Evolutionary conservation across 345 rosid species (phyloP).

Genomic region (Turnera subulata): DNA sequence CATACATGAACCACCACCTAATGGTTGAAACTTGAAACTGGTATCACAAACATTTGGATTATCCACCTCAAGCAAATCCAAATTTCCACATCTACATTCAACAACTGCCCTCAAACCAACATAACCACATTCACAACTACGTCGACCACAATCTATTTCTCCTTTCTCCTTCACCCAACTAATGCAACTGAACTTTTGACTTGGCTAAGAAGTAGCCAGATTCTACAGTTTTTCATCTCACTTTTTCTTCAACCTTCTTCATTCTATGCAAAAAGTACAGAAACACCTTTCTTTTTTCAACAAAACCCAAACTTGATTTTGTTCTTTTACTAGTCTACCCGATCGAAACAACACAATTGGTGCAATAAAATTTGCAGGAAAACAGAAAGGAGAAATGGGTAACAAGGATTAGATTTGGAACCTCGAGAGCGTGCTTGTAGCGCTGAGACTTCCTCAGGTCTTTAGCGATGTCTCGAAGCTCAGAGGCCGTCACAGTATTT

Average conservation of each 20-base stretch:
- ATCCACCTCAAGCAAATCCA: neutral
- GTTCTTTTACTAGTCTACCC: neutral
- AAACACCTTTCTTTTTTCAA: too few species aligned
- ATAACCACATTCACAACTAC: neutral
- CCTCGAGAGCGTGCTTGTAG: constrained; percentile 96
- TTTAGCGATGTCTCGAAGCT: constrained; percentile 70
- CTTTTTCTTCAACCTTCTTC: too few species aligned
- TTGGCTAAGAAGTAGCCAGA: too few species aligned
- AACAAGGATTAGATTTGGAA: constrained; percentile 10
- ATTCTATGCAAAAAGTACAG: too few species aligned
- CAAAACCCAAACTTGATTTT: too few species aligned
- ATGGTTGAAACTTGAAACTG: too few species aligned
- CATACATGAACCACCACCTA: neutral
- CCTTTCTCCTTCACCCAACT: too few species aligned
- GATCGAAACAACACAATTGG: neutral
- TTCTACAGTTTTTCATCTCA: too few species aligned
- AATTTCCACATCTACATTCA: neutral
- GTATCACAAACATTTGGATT: too few species aligned
- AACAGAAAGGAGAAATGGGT: neutral
- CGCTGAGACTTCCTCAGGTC: constrained; percentile 78
- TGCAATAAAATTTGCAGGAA: neutral
- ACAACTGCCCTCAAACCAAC: too few species aligned
- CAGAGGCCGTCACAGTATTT: constrained; percentile 42
- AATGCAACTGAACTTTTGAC: too few species aligned
- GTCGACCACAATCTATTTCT: too few species aligned